Base-by-base conservation (phyloP, 2,329 filamentous ascomycete species). In the Beauveria scarabaeidicola region DNA sequence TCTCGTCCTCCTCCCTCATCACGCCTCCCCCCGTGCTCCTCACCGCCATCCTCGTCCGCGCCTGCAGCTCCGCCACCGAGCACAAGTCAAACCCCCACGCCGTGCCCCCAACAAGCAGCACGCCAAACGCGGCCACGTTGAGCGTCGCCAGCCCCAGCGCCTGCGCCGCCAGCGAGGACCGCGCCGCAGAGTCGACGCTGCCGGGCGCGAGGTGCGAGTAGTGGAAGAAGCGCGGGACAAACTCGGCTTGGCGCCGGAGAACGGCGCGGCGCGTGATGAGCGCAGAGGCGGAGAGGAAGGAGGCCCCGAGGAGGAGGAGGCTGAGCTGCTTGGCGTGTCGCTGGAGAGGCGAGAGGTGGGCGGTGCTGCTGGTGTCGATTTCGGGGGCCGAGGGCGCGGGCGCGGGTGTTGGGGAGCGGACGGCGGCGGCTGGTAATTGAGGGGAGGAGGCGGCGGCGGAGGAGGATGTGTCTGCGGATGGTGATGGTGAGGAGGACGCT, bases 61-160 rank as follows among this genome's bases (percentile, higher is more conserved):
- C 70, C 68, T 82, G 76, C 69, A 91, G 74, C 67, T 92, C 89
- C 4, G 84, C 82, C 44, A 91, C 57, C 50, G 78, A 80, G 69
- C 85, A 85, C 40, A 97, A 82, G 70, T 97, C 88, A 62, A 94
- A 83, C 1, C 84, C 86, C 80, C 88, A 96, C 63, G 90, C 78
- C 11, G 86, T 72, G 0, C 88, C 91, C 3, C 93, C 94, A 0
- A 83, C 80, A 9, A 81, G 74, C 80, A 95, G 84, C 71, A 96
- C 84, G 1, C 81, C 86, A 53, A 94, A 82, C 66, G 86, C 89
- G 36, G 86, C 68, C 13, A 94, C 90, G 67, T 96, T 96, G 66
- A 97, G 80, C 0, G 92, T 96, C 0, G 93, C 94, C 40, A 97
- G 77, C 52, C 87, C 89, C 23, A 99, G 77, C 0, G 93, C 93